phyloP scores from a whole-genome alignment of 148 eudicot species.

The Cornus florida region DNA sequence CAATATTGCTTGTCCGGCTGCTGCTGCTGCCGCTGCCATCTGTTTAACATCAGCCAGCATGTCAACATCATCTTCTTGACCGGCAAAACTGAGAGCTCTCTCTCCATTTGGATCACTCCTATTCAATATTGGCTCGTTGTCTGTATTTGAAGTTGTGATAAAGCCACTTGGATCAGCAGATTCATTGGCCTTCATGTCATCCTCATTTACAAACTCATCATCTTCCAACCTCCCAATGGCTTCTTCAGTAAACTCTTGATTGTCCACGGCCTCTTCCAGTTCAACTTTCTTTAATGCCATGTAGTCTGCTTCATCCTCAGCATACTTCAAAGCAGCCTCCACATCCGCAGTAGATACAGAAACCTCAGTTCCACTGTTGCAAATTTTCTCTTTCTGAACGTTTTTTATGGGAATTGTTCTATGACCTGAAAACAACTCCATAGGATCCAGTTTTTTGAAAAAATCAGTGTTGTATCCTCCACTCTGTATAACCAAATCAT shows the following conservation, averaged over 20 bases:
- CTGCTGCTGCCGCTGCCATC: constrained; percentile 99
- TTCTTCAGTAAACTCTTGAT: constrained; percentile 97
- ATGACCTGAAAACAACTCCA: constrained; percentile 94
- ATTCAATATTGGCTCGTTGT: constrained; percentile 17
- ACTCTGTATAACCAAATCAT: constrained; percentile 96
- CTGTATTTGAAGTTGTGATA: constrained; percentile 38
- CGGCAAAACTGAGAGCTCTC: constrained; percentile 49
- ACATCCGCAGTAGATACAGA: constrained; percentile 77
- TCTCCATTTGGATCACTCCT: constrained; percentile 52
- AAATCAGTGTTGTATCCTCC: constrained; percentile 97
- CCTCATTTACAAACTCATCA: constrained; percentile 85
- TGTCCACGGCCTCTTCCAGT: constrained; percentile 97
- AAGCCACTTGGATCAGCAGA: constrained; percentile 43
- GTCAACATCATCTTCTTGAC: constrained; percentile 86
- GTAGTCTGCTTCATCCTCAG: constrained; percentile 99
- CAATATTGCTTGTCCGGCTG: constrained; percentile 80
- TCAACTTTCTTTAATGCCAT: constrained; percentile 98
- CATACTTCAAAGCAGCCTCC: constrained; percentile 96
- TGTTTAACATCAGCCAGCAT: constrained; percentile 99
- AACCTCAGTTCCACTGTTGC: constrained; percentile 38
- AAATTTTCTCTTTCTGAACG: constrained; percentile 47
- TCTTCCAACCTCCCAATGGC: constrained; percentile 79
- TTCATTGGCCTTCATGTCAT: constrained; percentile 59
- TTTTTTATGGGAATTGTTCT: constrained; percentile 40
- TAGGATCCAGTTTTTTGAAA: constrained; percentile 94